Evolutionary conservation across 495 filamentous ascomycete species (phyloP), one percentile per base, ranked within the genome.

Genomic region (Podospora appendiculata): DNA sequence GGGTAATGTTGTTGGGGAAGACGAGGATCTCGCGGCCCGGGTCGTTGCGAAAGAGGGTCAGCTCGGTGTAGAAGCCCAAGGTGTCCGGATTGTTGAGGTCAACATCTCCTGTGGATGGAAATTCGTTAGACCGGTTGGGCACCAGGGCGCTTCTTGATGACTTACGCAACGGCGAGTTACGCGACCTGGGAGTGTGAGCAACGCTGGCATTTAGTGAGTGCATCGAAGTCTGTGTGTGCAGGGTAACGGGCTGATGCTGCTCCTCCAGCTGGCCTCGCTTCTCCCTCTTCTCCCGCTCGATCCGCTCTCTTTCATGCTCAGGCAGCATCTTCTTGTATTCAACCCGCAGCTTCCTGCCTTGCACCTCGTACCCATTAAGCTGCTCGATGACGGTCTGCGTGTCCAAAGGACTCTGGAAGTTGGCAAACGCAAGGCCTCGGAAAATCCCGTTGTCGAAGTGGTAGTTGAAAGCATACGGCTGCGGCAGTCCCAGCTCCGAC

Each of bases 241-340:
- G 78, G 45, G 76, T 60, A 25, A 75, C 69, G 14, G 73, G 69
- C 32, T 90, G 79, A 67, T 98, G 93, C 69, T 98, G 93, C 70
- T 97, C 93, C 67, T 97, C 90, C 40, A 98, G 76, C 68, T 98
- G 93, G 43, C 93, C 93, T 55, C 93, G 85, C 63, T 93, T 87
- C 74, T 97, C 93, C 41, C 93, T 79, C 81, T 98, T 98, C 71
- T 97, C 93, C 32, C 93, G 79, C 65, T 98, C 93, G 55, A 98
- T 98, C 17, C 94, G 83, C 65, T 98, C 93, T 47, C 93, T 83
- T 66, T 98, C 93, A 49, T 90, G 87, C 45, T 90, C 75, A 10
- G 93, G 93, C 17, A 98, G 79, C 93, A 98, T 98, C 75, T 97
- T 98, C 78, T 98, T 98, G 70, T 97, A 98, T 65, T 98, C 93